A percentile compares a stretch with the other conserved stretches of the same genome.
Conservation (phyloP, 2,329 filamentous ascomycete genomes). For the Pseudogymnoascus pannorum region DNA sequence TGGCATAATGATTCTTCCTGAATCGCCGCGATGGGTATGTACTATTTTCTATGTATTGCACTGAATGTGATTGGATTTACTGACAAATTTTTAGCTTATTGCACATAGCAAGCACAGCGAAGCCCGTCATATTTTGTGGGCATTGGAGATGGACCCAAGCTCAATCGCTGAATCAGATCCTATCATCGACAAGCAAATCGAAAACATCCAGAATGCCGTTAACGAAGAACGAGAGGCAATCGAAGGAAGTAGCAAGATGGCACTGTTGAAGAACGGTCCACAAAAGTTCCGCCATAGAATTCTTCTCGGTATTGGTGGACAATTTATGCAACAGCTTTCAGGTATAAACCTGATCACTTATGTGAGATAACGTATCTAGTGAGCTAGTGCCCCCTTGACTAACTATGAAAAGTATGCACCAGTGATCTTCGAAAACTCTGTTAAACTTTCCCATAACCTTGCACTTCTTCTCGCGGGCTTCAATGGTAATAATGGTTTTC, state of each 20-base stretch:
- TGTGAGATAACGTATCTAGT: neutral
- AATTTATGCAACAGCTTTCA: constrained; percentile 39
- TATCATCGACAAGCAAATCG: constrained; percentile 23
- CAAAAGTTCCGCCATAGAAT: constrained; percentile 36
- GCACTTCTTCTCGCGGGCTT: constrained; percentile 47
- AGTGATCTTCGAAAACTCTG: constrained; percentile 40
- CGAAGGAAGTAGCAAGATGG: constrained; percentile 27
- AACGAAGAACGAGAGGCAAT: constrained; percentile 35
- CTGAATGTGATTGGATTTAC: neutral
- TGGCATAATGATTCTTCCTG: constrained; percentile 32
- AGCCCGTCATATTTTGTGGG: constrained; percentile 28
- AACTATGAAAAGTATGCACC: constrained; percentile 30
- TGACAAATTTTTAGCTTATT: constrained; percentile 19
- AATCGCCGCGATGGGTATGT: constrained; percentile 30
- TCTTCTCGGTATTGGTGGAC: constrained; percentile 36
- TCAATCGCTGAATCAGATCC: constrained; percentile 23
- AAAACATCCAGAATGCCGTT: constrained; percentile 34
- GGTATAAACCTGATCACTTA: constrained; percentile 29
- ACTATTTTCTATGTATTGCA: constrained; percentile 1
- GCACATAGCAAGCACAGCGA: constrained; percentile 22
- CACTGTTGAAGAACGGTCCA: constrained; percentile 35
- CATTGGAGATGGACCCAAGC: constrained; percentile 26
- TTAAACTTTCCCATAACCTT: constrained; percentile 37
- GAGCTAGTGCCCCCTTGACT: neutral
- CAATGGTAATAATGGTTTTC: constrained; percentile 23